A percentile compares a stretch with the other conserved stretches of the same genome.
Conservation (phyloP, 2,329 filamentous ascomycete species). For the Neofusicoccum sp. region DNA sequence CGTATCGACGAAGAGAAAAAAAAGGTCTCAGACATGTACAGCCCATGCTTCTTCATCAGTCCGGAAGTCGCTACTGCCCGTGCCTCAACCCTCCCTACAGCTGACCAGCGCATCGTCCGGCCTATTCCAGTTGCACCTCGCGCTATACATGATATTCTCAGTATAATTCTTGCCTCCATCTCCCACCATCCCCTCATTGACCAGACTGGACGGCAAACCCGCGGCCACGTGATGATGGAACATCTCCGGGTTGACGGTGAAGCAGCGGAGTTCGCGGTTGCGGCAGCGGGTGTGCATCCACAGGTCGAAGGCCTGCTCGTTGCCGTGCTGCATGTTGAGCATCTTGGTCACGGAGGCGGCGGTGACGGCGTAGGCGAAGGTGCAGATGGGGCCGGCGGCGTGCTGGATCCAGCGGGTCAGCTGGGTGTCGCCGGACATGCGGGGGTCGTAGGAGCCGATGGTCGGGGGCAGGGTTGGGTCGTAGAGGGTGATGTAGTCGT, state of each 20-base stretch:
- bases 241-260: conserved; percentile 21
- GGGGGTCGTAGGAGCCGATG: conserved; percentile 15
- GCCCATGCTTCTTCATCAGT: too few species aligned
- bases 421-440: conserved; percentile 11
- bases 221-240: conserved; percentile 21
- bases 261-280: conserved; percentile 14
- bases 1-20: not conserved
- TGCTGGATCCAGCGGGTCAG: conserved; percentile 13
- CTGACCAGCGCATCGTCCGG: conserved; percentile 3
- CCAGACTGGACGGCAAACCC: conserved; percentile 16
- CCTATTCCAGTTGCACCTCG: conserved; percentile 19
- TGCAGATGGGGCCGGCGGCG: conserved; percentile 20
- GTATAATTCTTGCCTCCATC: conserved; percentile 4
- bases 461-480: conserved; percentile 16
- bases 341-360: conserved; percentile 1
- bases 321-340: conserved; percentile 11
- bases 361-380: conserved; percentile 21
- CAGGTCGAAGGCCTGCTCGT: conserved; percentile 18
- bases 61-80: too few species aligned
- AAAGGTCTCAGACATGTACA: too few species aligned
- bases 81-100: not conserved
- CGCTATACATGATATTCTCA: conserved; percentile 21
- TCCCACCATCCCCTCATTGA: conserved; percentile 12
- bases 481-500: conserved; percentile 14
- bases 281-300: conserved; percentile 21